phyloP scores from a whole-genome alignment of 805 yeast species.

The Kockiozyma suomiensis region DNA sequence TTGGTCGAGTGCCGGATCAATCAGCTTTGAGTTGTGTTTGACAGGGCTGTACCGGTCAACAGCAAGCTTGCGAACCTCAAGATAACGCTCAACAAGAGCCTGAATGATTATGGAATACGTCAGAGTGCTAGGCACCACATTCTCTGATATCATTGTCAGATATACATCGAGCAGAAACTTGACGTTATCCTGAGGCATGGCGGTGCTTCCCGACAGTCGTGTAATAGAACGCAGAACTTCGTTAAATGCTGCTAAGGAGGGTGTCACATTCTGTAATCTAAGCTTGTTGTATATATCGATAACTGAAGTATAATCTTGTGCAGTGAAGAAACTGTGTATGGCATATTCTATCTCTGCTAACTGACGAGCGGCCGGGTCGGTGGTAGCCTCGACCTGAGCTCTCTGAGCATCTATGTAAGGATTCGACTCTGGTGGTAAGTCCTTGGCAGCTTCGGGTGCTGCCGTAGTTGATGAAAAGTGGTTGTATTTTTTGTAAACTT shows the following conservation, averaged over 20 bases:
- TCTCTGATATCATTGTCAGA: slow-evolving; percentile 21
- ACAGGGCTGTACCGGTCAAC: slow-evolving; percentile 11
- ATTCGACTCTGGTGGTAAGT: slow-evolving; percentile 1
- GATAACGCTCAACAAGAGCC: slow-evolving; percentile 18
- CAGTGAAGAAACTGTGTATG: not conserved
- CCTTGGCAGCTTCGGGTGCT: slow-evolving; percentile 3
- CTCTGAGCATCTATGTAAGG: not conserved
- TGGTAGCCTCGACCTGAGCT: slow-evolving; percentile 29
- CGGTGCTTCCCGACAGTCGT: not conserved
- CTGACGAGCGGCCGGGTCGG: slow-evolving; percentile 2
- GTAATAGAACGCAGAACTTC: not conserved
- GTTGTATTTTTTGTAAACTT: slow-evolving; percentile 24
- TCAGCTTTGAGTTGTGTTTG: slow-evolving; percentile 7
- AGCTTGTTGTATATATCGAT: not conserved
- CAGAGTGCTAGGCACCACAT: slow-evolving; percentile 25
- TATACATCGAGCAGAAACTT: slow-evolving; percentile 13
- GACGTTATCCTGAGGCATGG: not conserved
- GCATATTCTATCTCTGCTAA: slow-evolving; percentile 5
- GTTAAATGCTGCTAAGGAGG: not conserved
- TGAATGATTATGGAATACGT: slow-evolving; percentile 26
- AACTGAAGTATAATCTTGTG: not conserved
- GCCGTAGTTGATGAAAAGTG: slow-evolving; percentile 36
- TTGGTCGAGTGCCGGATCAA: slow-evolving; percentile 15
- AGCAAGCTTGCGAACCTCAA: not conserved
- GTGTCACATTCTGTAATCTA: not conserved